Evolutionary conservation across 768 basidiomycete species (phyloP).

Genomic region (Suillus plorans): DNA sequence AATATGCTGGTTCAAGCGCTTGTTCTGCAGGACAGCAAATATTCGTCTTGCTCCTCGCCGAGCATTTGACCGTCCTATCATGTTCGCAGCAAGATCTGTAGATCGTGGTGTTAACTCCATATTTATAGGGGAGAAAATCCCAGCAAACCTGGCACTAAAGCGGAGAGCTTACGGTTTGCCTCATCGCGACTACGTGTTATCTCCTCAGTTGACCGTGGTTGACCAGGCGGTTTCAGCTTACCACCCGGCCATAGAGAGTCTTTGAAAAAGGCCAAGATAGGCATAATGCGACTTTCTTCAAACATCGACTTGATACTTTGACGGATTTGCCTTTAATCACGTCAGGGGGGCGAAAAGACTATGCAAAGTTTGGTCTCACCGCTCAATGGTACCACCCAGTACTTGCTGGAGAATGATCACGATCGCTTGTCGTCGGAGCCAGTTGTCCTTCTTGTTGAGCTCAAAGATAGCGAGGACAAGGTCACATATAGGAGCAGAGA

Average conservation of each 20-base stretch:
- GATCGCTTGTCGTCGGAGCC: constrained; percentile 93
- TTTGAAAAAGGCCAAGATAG: constrained; percentile 63
- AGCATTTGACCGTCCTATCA: constrained; percentile 97
- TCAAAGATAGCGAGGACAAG: constrained; percentile 92
- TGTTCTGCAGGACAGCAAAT: constrained; percentile 92
- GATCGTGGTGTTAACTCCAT: constrained; percentile 1
- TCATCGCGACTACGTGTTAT: constrained; percentile 79
- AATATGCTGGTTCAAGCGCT: constrained; percentile 92
- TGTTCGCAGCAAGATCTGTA: constrained; percentile 90
- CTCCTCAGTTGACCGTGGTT: constrained; percentile 78
- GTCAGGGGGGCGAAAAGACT: constrained; percentile 7
- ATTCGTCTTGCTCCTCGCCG: constrained; percentile 89
- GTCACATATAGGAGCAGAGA: constrained; percentile 94
- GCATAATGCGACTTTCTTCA: constrained; percentile 70
- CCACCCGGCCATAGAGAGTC: constrained; percentile 88
- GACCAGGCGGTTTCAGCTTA: constrained; percentile 54
- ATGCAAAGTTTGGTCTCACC: constrained; percentile 47
- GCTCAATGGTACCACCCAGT: constrained; percentile 92
- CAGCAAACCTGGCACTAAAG: constrained; percentile 81
- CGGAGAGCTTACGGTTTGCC: constrained; percentile 87
- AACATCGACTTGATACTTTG: constrained; percentile 67
- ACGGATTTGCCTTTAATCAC: constrained; percentile 73
- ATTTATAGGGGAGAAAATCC: constrained; percentile 9
- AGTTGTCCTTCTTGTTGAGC: constrained; percentile 93
- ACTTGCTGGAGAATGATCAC: constrained; percentile 96